These are phyloP conservation scores for Botrytis elliptica DNA, from an alignment of 2,329 filamentous ascomycete species.

Conservation along the genomic window DNA sequence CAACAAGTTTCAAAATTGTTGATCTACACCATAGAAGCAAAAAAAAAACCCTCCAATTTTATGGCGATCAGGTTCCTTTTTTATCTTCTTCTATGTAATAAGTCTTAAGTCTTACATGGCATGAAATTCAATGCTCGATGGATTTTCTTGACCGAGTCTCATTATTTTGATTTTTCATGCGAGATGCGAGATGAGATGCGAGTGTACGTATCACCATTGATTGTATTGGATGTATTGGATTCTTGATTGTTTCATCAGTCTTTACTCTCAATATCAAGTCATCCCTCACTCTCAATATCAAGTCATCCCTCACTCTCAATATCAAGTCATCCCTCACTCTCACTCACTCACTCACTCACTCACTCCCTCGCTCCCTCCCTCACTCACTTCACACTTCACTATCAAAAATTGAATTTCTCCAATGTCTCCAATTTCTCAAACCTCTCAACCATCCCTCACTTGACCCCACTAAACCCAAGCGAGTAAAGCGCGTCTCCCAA, in stretches of 20 bases:
- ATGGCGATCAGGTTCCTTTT: neutral
- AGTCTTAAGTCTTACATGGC: neutral
- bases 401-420: neutral
- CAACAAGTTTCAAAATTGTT: neutral
- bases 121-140: neutral
- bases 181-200: neutral
- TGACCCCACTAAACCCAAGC: neutral
- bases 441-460: neutral
- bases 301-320: neutral
- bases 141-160: neutral
- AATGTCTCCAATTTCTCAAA: neutral
- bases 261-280: neutral
- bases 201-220: neutral
- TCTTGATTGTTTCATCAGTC: neutral
- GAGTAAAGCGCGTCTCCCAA: conserved; percentile 16
- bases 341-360: too few species aligned
- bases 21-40: neutral
- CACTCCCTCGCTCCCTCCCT: too few species aligned
- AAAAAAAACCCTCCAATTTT: neutral
- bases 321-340: neutral
- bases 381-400: neutral
- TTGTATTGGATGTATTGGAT: neutral
- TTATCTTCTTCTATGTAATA: neutral
- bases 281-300: neutral
- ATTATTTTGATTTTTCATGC: neutral